phyloP scores from a whole-genome alignment of 345 rosid species.

The Melaleuca quinquenervia region DNA sequence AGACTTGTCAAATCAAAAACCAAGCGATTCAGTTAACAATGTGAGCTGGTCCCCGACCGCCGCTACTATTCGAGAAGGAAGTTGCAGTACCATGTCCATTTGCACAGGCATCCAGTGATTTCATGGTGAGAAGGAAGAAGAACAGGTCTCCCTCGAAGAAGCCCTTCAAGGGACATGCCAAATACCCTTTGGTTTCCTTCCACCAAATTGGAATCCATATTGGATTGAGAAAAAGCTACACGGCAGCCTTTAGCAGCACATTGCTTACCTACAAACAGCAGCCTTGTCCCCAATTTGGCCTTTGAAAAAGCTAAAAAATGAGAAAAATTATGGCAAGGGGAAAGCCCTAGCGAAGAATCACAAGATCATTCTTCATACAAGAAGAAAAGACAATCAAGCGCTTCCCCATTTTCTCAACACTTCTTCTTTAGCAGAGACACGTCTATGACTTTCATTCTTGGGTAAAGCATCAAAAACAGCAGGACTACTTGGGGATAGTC shows the following conservation, averaged over 20 bases:
- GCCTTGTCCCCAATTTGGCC: not conserved
- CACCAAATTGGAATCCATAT: not conserved
- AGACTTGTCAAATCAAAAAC: not conserved
- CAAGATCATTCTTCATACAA: not conserved
- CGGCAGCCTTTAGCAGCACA: not conserved
- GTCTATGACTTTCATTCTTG: constrained; percentile 18
- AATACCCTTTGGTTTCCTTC: not conserved
- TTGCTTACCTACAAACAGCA: not conserved
- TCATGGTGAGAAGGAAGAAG: not conserved
- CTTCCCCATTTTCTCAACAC: constrained; percentile 83
- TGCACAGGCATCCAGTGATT: not conserved
- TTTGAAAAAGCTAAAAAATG: not conserved
- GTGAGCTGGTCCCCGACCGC: not conserved
- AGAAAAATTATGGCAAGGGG: not conserved
- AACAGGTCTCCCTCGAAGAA: not conserved
- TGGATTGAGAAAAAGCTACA: not conserved
- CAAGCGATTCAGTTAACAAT: not conserved
- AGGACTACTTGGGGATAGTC: constrained; percentile 8
- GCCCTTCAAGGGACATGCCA: not conserved
- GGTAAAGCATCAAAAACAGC: constrained; percentile 9
- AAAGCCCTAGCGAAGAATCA: not conserved
- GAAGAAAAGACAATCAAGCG: constrained; percentile 15
- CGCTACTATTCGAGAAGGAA: not conserved
- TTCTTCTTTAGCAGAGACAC: constrained; percentile 67
- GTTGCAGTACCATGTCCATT: not conserved